Conservation (phyloP, 192 early-diverging fungal genomes). For the Chytriomyces confervae region DNA sequence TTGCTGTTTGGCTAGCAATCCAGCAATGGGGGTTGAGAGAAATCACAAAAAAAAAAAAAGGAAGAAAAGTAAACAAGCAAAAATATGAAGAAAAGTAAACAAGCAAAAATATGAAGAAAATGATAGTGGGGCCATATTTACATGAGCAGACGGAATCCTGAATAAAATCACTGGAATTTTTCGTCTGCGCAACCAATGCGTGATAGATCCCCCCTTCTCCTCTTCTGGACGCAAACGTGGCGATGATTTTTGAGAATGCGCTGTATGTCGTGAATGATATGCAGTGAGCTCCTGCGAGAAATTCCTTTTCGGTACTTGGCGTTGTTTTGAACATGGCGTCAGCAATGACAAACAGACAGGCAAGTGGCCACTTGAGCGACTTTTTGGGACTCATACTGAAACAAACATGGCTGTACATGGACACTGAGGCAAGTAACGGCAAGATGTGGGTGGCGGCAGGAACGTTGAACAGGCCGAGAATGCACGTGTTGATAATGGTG, state of each 20-base stretch:
- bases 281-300: constrained; percentile 29
- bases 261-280: constrained; percentile 21
- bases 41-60: no score
- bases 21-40: no score
- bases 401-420: constrained; percentile 14
- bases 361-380: neutral
- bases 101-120: no score
- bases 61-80: no score
- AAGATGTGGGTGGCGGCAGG: neutral
- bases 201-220: neutral
- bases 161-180: no score
- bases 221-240: neutral
- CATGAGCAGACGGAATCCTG: no score
- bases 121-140: no score
- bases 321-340: constrained; percentile 17
- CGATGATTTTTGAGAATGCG: constrained; percentile 3
- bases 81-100: no score
- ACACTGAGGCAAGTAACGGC: neutral
- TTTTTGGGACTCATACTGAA: constrained; percentile 15
- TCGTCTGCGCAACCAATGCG: no score
- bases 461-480: constrained; percentile 6
- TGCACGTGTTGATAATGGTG: constrained; percentile 11
- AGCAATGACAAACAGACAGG: neutral
- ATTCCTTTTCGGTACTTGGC: constrained; percentile 3
- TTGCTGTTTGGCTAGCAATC: no score